Evolutionary conservation across 257 asterid genomes (phyloP).

Genomic region (Nicotiana benthamiana): DNA sequence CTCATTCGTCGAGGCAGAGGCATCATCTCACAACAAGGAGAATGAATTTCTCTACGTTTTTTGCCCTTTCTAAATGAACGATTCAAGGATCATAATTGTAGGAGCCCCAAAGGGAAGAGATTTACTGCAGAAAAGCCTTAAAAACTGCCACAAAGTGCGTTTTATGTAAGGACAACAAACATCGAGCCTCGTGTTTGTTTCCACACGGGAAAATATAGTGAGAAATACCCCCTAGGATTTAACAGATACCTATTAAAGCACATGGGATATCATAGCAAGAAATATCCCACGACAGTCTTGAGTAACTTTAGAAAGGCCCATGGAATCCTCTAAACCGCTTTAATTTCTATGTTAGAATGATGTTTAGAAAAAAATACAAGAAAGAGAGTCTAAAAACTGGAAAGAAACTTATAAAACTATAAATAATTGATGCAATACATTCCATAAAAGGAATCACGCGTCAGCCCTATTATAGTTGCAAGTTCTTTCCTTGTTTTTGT

Average conservation of each 20-base stretch:
- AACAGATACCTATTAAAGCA: background rate
- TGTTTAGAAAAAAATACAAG: slow-evolving; percentile 1
- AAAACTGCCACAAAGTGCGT: background rate
- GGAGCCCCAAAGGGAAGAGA: background rate
- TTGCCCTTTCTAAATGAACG: background rate
- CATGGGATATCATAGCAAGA: background rate
- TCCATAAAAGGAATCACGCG: background rate
- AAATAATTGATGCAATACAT: background rate
- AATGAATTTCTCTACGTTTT: background rate
- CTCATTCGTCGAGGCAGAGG: background rate
- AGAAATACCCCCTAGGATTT: background rate
- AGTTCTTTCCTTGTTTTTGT: background rate
- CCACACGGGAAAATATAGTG: background rate
- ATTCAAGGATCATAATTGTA: background rate
- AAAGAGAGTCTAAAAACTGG: background rate
- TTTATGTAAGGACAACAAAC: background rate
- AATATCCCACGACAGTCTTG: background rate
- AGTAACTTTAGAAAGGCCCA: background rate
- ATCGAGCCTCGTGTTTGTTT: background rate
- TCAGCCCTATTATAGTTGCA: background rate
- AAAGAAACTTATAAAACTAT: background rate
- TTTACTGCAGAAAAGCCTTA: background rate
- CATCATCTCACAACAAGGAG: background rate
- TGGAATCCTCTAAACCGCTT: background rate
- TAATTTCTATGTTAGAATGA: background rate